Percentiles rank a stretch among this genome's conserved stretches.
Evolutionary conservation across 441 rosid species (phyloP).

Genomic region (Viola pubescens): DNA sequence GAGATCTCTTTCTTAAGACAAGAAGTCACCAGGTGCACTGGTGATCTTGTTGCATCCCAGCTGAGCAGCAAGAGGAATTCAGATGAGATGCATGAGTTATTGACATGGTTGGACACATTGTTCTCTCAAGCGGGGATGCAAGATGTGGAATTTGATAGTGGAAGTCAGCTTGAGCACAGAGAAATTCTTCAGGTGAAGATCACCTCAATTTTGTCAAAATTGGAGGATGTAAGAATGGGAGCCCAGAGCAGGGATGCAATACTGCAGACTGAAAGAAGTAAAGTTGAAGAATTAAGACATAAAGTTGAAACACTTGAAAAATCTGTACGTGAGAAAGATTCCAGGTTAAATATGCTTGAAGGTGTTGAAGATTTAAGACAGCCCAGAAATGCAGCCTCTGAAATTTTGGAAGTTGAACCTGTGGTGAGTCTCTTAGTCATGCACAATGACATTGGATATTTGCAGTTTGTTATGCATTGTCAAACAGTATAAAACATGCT

Average conservation of each 20-base stretch:
- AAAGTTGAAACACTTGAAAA: slow-evolving; percentile 63
- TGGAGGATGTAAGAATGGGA: slow-evolving; percentile 42
- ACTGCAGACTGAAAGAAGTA: slow-evolving; percentile 69
- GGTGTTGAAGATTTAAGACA: slow-evolving; percentile 35
- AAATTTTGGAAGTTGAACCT: slow-evolving; percentile 84
- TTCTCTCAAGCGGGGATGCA: slow-evolving; percentile 39
- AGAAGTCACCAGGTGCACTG: slow-evolving; percentile 98
- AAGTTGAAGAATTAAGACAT: slow-evolving; percentile 59
- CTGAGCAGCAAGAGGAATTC: slow-evolving; percentile 47
- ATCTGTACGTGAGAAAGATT: slow-evolving; percentile 61
- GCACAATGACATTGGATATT: neutral
- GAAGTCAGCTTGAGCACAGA: slow-evolving; percentile 38
- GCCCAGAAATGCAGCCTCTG: slow-evolving; percentile 37
- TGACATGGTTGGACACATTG: slow-evolving; percentile 54
- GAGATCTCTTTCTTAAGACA: slow-evolving; percentile 97
- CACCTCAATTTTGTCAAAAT: slow-evolving; percentile 47
- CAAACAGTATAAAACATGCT: neutral
- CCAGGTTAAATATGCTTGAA: slow-evolving; percentile 50
- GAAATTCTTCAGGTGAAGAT: slow-evolving; percentile 61
- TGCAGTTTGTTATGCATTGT: neutral
- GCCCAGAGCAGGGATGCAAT: slow-evolving; percentile 59
- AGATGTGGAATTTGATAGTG: slow-evolving; percentile 39
- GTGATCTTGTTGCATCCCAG: slow-evolving; percentile 74
- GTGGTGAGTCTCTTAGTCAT: slow-evolving; percentile 46
- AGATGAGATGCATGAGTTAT: slow-evolving; percentile 49